These are phyloP conservation scores for Sphagnurus paluster DNA, from an alignment of 1,284 basidiomycete genomes.

Conservation along the genomic window DNA sequence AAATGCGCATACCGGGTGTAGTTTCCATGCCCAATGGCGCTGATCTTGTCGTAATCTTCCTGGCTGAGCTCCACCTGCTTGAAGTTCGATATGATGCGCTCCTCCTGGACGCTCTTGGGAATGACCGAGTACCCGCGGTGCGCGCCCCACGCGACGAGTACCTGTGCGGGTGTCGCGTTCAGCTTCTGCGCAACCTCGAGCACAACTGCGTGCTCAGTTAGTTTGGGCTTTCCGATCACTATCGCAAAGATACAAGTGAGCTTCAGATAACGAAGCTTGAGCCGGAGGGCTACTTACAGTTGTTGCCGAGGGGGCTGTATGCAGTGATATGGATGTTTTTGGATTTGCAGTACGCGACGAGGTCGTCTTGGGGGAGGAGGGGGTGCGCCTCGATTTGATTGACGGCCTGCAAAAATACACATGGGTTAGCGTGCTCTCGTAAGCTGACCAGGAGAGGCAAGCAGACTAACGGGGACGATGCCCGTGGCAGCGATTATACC, in stretches of 20 bases:
- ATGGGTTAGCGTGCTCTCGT: neutral
- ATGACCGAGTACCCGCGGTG: conserved; percentile 68
- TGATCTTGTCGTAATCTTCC: conserved; percentile 62
- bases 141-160: conserved; percentile 72
- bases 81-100: conserved; percentile 70
- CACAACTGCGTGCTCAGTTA: conserved; percentile 66
- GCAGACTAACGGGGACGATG: conserved; percentile 58
- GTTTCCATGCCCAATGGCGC: conserved; percentile 53
- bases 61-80: conserved; percentile 62
- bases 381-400: conserved; percentile 91
- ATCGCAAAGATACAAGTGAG: conserved; percentile 6
- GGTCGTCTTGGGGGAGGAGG: conserved; percentile 68
- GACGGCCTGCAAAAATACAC: conserved; percentile 51
- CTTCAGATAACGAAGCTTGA: conserved; percentile 1
- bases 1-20: conserved; percentile 42
- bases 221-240: conserved; percentile 58
- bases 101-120: conserved; percentile 69
- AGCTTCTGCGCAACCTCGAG: conserved; percentile 59
- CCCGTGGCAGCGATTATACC: conserved; percentile 75
- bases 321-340: conserved; percentile 82
- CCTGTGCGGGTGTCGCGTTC: conserved; percentile 62
- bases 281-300: conserved; percentile 41
- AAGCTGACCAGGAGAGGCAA: neutral
- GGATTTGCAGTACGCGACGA: conserved; percentile 66
- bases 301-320: conserved; percentile 86